A percentile compares a stretch with the other conserved stretches of the same genome.
phyloP scores from a whole-genome alignment of 2,329 filamentous ascomycete species.

The Hypoxylon sp. region DNA sequence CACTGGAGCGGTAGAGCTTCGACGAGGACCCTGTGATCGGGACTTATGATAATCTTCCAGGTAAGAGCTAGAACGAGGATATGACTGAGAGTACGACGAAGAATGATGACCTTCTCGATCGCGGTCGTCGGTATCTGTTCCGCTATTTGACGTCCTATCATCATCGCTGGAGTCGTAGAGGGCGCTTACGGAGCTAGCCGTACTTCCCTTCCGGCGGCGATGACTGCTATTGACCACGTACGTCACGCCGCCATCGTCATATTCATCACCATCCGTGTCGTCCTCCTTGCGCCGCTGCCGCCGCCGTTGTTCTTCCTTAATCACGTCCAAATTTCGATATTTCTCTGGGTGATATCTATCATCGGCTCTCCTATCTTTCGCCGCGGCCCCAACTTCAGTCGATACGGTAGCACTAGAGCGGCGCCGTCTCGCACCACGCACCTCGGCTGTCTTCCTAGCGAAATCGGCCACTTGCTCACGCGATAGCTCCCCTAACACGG shows the following conservation, averaged over 20 bases:
- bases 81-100: slow-evolving; percentile 42
- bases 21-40: slow-evolving; percentile 34
- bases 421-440: slow-evolving; percentile 54
- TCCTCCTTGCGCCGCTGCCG: slow-evolving; percentile 9
- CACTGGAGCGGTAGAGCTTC: slow-evolving; percentile 27
- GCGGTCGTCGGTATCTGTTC: slow-evolving; percentile 19
- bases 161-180: slow-evolving; percentile 50
- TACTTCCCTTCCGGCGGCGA: slow-evolving; percentile 44
- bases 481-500: slow-evolving; percentile 67
- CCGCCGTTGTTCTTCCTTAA: slow-evolving; percentile 35
- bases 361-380: slow-evolving; percentile 41
- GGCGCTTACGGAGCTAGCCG: slow-evolving; percentile 44
- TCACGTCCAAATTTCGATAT: slow-evolving; percentile 51
- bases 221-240: slow-evolving; percentile 41
- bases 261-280: slow-evolving; percentile 24
- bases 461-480: slow-evolving; percentile 65
- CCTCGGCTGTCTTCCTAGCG: slow-evolving; percentile 62
- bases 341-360: slow-evolving; percentile 51
- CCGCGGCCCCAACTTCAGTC: slow-evolving; percentile 1
- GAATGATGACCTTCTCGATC: slow-evolving; percentile 17
- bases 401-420: slow-evolving; percentile 42
- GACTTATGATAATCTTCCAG: slow-evolving; percentile 33
- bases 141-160: slow-evolving; percentile 27
- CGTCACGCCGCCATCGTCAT: slow-evolving; percentile 36
- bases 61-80: slow-evolving; percentile 35